Percentiles rank a stretch among this genome's conserved stretches.
Evolutionary conservation across 305 asterid genomes (phyloP).

Genomic region (Fraxinus paxiana): DNA sequence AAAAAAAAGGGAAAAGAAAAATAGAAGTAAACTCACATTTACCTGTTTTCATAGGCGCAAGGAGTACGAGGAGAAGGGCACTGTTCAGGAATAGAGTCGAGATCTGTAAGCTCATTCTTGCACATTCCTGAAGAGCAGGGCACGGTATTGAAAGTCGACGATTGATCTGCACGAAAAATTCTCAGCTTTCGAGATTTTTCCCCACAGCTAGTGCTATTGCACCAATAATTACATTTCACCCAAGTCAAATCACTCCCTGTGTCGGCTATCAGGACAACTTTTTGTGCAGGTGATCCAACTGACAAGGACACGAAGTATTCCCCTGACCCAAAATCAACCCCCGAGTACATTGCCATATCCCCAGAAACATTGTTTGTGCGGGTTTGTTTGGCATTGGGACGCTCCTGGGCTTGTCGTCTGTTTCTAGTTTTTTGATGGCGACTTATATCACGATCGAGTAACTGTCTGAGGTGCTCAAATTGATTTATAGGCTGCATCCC

Average conservation of each 20-base stretch:
- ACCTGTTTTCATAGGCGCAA: constrained; percentile 56
- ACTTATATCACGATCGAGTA: constrained; percentile 27
- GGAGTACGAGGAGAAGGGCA: constrained; percentile 45
- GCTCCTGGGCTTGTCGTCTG: constrained; percentile 22
- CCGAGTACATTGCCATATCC: constrained; percentile 35
- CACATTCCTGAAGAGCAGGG: constrained; percentile 47
- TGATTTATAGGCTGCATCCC: neutral
- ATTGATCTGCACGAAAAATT: constrained; percentile 36
- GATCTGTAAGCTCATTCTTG: constrained; percentile 29
- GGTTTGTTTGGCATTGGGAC: neutral
- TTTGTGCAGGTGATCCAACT: constrained; percentile 48
- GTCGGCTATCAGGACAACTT: constrained; percentile 37
- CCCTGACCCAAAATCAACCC: constrained; percentile 44
- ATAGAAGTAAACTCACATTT: neutral
- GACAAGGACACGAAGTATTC: constrained; percentile 43
- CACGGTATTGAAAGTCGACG: constrained; percentile 40
- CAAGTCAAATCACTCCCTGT: constrained; percentile 61
- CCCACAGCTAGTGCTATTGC: constrained; percentile 26
- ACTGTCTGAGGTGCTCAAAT: constrained; percentile 18
- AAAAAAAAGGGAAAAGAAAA: neutral
- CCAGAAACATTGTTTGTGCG: constrained; percentile 18
- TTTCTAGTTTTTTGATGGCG: constrained; percentile 21
- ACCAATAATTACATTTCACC: constrained; percentile 39
- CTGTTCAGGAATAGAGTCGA: constrained; percentile 33
- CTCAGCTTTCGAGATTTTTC: constrained; percentile 5